Conservation (phyloP, 2,329 filamentous ascomycete species). For the Pseudophaeomoniella oleicola region DNA sequence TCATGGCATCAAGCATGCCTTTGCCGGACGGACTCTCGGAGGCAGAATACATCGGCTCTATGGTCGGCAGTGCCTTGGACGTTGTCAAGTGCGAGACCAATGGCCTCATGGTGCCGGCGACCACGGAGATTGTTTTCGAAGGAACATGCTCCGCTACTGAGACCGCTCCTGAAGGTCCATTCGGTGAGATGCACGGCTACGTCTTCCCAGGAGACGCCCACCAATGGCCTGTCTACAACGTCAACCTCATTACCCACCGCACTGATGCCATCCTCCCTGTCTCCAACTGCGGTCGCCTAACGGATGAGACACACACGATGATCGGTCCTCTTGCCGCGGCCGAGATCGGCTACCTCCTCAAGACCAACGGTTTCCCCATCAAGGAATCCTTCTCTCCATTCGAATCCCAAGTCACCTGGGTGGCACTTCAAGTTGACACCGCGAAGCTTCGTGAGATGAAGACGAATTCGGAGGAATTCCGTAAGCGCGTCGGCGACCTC, state of each 20-base stretch:
- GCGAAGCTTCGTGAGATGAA: conserved; percentile 41
- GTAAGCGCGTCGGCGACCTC: conserved; percentile 26
- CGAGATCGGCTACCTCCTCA: conserved; percentile 24
- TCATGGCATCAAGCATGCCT: conserved; percentile 34
- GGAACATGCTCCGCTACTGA: conserved; percentile 32
- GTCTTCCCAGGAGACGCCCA: conserved; percentile 27
- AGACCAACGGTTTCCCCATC: conserved; percentile 26
- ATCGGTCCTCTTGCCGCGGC: conserved; percentile 29
- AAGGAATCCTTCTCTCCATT: conserved; percentile 29
- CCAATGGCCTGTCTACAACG: conserved; percentile 24
- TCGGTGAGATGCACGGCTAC: conserved; percentile 34
- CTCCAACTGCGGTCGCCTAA: conserved; percentile 25
- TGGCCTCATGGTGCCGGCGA: conserved; percentile 33
- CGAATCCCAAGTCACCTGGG: conserved; percentile 34
- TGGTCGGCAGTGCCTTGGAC: conserved; percentile 30
- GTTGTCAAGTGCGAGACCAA: conserved; percentile 40
- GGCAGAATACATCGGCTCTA: conserved; percentile 32
- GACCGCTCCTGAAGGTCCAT: conserved; percentile 31
- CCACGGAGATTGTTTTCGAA: conserved; percentile 36
- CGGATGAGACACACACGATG: conserved; percentile 30
- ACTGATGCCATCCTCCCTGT: conserved; percentile 34
- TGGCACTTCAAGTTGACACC: conserved; percentile 41
- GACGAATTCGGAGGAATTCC: conserved; percentile 26
- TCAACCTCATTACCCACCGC: conserved; percentile 34
- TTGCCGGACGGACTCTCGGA: conserved; percentile 35